Conservation (phyloP, 192 early-diverging fungal species). For the Rhizophlyctis rosea region DNA sequence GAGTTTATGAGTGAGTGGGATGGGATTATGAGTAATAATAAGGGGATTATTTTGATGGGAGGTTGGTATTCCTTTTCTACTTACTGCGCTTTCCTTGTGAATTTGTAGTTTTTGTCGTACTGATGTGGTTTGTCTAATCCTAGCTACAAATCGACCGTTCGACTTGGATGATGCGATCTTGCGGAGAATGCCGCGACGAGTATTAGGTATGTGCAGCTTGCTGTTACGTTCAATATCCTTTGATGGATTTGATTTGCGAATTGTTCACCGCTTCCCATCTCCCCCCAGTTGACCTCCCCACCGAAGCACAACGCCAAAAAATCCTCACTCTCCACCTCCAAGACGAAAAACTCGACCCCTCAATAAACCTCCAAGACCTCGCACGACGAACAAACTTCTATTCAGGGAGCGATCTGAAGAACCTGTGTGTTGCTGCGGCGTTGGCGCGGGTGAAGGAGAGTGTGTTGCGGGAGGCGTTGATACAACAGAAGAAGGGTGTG, state of each 20-base stretch:
- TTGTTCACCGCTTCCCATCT: background rate
- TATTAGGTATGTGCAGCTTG: slow-evolving; percentile 68
- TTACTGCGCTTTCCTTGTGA: background rate
- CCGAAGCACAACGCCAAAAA: slow-evolving; percentile 63
- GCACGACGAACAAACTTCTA: slow-evolving; percentile 73
- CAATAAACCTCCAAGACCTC: slow-evolving; percentile 59
- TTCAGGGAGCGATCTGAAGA: slow-evolving; percentile 94
- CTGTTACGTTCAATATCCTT: too few relatives aligned
- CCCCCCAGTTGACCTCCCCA: slow-evolving; percentile 78
- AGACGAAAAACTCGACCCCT: slow-evolving; percentile 67
- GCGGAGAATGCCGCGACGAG: slow-evolving; percentile 83
- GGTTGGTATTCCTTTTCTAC: background rate
- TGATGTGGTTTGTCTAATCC: slow-evolving; percentile 65
- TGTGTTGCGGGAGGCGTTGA: slow-evolving; percentile 6
- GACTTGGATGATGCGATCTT: slow-evolving; percentile 96
- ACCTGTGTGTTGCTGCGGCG: slow-evolving; percentile 85
- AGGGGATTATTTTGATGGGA: slow-evolving; percentile 80
- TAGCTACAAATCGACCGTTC: slow-evolving; percentile 93
- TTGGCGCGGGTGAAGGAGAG: slow-evolving; percentile 40
- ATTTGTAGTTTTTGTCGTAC: slow-evolving; percentile 17
- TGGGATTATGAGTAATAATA: slow-evolving; percentile 64
- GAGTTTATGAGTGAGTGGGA: slow-evolving; percentile 99
- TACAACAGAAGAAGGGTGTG: background rate
- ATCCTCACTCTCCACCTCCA: slow-evolving; percentile 76
- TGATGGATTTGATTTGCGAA: too few relatives aligned